A percentile compares a stretch with the other conserved stretches of the same genome.
phyloP scores from a whole-genome alignment of 169 alveolate species.

The Plasmodium gonderi region DNA sequence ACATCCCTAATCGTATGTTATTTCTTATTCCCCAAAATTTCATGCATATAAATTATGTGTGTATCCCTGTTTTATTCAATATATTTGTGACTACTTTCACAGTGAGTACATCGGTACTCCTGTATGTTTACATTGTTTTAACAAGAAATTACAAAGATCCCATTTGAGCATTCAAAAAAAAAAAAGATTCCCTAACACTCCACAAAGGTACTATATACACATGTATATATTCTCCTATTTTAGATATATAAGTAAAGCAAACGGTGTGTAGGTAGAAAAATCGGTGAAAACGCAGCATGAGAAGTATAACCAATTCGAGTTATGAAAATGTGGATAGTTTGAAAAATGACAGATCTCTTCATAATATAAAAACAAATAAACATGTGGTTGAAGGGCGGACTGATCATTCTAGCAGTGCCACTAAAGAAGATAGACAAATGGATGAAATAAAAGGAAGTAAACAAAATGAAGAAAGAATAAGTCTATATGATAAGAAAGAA shows the following conservation, averaged over 20 bases:
- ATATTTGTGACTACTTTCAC: neutral
- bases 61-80: neutral
- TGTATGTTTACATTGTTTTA: neutral
- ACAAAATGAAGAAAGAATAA: neutral
- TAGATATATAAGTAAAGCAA: neutral
- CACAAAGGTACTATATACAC: neutral
- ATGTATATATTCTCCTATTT: neutral
- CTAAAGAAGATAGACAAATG: neutral
- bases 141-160: neutral
- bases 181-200: too few species aligned
- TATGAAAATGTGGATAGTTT: neutral
- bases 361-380: neutral
- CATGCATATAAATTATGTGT: neutral
- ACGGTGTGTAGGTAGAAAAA: too few species aligned
- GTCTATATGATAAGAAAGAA: neutral
- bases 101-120: neutral
- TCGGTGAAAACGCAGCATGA: constrained; percentile 23
- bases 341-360: neutral
- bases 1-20: neutral
- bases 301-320: neutral
- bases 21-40: neutral
- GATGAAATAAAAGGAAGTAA: constrained; percentile 8
- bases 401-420: neutral
- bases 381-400: neutral
- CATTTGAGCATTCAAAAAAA: too few species aligned